Evolutionary conservation across 1,284 basidiomycete genomes (phyloP), one percentile per base, ranked within the genome.

Genomic region (Malassezia sp.): DNA sequence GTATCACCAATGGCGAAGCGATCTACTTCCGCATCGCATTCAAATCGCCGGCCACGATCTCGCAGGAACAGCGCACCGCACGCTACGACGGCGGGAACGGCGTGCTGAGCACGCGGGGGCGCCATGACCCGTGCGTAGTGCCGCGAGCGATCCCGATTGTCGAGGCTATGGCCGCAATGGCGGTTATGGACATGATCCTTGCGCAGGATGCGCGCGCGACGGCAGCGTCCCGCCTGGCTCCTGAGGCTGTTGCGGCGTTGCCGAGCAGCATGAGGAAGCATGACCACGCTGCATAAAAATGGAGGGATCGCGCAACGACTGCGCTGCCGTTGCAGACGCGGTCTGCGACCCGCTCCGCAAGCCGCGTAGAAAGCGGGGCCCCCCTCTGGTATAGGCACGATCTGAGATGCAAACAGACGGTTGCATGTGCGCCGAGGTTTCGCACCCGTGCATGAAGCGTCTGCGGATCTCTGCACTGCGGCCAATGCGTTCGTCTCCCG

Each of bases 31-130:
- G 86, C 49, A 78, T 96, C 60, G 90, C 85, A 2, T 99, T 99
- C 81, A 99, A 99, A 75, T 85, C 86, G 31, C 93, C 93, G 45
- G 93, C 93, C 27, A 99, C 93, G 27, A 99, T 99, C 72, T 84
- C 86, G 14, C 89, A 88, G 73, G 77, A 82, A 36, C 93, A 99
- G 73, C 65, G 75, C 36, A 99, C 93, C 7, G 85, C 84, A 4
- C 83, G 84, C 71, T 99, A 99, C 73, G 82, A 90, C 63, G 93
- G 93, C 28, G 84, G 82, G 14, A 74, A 78, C 0, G 93, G 93
- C 23, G 79, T 79, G 24, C 78, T 99, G 35, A 87, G 86, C 26
- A 85, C 91, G 21, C 78, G 88, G 37, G 93, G 93, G 9, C 78
- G 93, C 49, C 90, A 95, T 72, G 90, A 96, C 71, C 91, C 93